phyloP scores from a whole-genome alignment of 208 protist species.

The Acanthamoeba pearcei region DNA sequence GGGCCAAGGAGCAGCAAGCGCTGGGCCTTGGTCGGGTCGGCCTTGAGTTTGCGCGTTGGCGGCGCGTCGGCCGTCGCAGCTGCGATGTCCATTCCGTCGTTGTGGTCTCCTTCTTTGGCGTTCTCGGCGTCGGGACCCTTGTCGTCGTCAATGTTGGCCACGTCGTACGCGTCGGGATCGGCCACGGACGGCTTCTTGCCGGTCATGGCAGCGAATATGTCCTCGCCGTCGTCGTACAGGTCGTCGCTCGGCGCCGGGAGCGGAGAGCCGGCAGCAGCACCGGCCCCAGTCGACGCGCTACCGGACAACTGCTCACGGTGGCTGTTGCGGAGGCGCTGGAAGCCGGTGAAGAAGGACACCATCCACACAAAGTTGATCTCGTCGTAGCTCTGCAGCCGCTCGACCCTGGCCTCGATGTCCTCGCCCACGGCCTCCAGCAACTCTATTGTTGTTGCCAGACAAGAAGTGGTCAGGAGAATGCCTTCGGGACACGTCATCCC shows the following conservation, averaged over 20 bases:
- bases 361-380: conserved; percentile 55
- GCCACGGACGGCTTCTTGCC: neutral
- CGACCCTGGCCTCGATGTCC: neutral
- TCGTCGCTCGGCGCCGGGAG: neutral
- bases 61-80: neutral
- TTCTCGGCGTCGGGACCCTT: neutral
- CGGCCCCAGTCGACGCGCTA: neutral
- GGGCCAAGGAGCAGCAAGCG: conserved; percentile 9
- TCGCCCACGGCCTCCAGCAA: conserved; percentile 42
- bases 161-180: neutral
- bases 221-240: neutral
- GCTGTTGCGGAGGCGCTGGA: conserved; percentile 40
- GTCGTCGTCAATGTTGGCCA: neutral
- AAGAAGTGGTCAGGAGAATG: neutral
- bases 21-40: conserved; percentile 27
- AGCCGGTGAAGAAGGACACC: conserved; percentile 64
- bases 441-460: neutral
- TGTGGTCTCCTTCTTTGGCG: too few species aligned
- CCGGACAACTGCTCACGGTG: neutral
- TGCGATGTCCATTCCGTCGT: neutral
- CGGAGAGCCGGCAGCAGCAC: neutral
- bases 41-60: neutral
- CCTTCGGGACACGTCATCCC: neutral
- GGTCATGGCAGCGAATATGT: neutral
- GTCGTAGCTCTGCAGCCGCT: conserved; percentile 16